Conservation (phyloP, 176 grass and related monocot species). For the barley (Hordeum vulgare) region MorexV3_pseudomolecules_assembly NC_058520.1:568030110-568030609, state of each 20-base stretch:
- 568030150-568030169: conserved; percentile 56
- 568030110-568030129: conserved; percentile 62
- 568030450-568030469: conserved; percentile 46
- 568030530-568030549: not conserved
- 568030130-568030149: conserved; percentile 72
- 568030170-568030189: conserved; percentile 3
- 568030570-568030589: conserved; percentile 34
- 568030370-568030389: conserved; percentile 68
- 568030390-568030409: conserved; percentile 66
- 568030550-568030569: not conserved
- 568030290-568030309: too few relatives aligned
- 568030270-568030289: too few relatives aligned
- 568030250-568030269: too few relatives aligned
- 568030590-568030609: conserved; percentile 49
- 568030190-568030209: too few relatives aligned
- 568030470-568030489: too few relatives aligned
- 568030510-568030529: not conserved
- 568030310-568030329: not conserved
- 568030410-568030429: conserved; percentile 66
- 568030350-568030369: conserved; percentile 57
- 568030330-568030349: not conserved
- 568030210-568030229: too few relatives aligned
- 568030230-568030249: too few relatives aligned
- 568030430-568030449: conserved; percentile 52
- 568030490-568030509: too few relatives aligned